These are phyloP conservation scores for Discostella stelligera DNA, from an alignment of 352 stramenopile species.

Conservation along the genomic window DNA sequence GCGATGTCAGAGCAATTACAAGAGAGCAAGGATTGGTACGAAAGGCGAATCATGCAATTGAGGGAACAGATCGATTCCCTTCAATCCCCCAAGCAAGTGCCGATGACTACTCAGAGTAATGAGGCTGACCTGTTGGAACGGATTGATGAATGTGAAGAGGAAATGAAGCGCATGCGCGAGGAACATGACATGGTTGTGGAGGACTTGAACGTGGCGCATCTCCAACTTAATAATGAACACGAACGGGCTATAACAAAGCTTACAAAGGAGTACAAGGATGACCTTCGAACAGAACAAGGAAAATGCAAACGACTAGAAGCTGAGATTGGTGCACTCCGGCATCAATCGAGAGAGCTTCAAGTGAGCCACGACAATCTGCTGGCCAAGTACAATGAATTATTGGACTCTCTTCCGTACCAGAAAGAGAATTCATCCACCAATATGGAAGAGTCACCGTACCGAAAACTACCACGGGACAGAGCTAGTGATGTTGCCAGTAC, in stretches of 20 bases:
- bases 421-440: constrained; percentile 24
- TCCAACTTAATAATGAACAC: constrained; percentile 41
- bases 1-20: constrained; percentile 69
- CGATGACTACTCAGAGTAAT: constrained; percentile 48
- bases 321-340: constrained; percentile 33
- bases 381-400: constrained; percentile 35
- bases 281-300: constrained; percentile 29
- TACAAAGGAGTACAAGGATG: constrained; percentile 16
- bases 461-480: constrained; percentile 40
- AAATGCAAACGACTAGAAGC: constrained; percentile 22
- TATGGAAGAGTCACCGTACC: constrained; percentile 16
- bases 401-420: constrained; percentile 3
- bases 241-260: constrained; percentile 34
- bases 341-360: constrained; percentile 44
- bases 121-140: constrained; percentile 71
- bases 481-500: constrained; percentile 50
- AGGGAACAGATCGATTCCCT: constrained; percentile 39
- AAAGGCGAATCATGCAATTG: constrained; percentile 58
- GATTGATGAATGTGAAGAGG: constrained; percentile 78
- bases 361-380: constrained; percentile 32
- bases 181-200: constrained; percentile 55
- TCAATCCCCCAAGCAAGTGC: constrained; percentile 38
- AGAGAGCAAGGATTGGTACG: constrained; percentile 47
- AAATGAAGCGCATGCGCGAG: constrained; percentile 71
- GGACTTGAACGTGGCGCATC: constrained; percentile 26